phyloP scores from a whole-genome alignment of 1,284 basidiomycete species.

The Ustilago sp. region DNA sequence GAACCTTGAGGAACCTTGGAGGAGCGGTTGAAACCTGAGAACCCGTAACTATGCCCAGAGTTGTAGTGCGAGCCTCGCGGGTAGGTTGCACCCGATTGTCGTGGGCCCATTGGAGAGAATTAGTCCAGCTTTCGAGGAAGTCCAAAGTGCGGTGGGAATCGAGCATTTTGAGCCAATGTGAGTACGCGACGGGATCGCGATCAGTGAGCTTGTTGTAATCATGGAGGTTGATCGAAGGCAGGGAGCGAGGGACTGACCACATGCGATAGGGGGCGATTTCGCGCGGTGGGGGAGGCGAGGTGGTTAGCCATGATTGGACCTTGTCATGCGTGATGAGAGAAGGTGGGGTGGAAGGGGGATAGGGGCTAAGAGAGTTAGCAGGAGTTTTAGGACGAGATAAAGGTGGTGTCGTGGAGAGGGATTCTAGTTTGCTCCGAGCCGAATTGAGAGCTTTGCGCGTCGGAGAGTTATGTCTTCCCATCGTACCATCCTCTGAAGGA shows the following conservation, averaged over 20 bases:
- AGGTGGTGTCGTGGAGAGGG: background rate
- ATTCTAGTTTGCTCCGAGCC: background rate
- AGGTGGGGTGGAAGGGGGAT: background rate
- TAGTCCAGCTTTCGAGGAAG: background rate
- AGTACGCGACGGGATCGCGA: background rate
- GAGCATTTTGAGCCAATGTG: constrained; percentile 1
- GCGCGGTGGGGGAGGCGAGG: too few species aligned
- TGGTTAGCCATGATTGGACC: too few species aligned
- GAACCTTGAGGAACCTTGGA: constrained; percentile 5
- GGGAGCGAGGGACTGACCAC: background rate
- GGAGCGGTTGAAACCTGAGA: background rate
- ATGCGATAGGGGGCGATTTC: constrained; percentile 20
- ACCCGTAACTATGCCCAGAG: constrained; percentile 8
- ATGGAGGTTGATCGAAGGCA: constrained; percentile 13
- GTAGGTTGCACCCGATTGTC: constrained; percentile 1
- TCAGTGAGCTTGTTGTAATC: background rate
- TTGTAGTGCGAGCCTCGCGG: background rate
- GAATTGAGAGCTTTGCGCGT: constrained; percentile 4
- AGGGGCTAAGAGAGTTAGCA: background rate
- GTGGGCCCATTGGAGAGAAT: constrained; percentile 5
- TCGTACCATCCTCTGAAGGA: background rate
- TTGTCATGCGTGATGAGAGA: background rate
- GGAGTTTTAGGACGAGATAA: background rate
- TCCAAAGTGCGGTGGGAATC: background rate
- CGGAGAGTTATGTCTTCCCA: constrained; percentile 1